Conservation (phyloP, 176 grass and related monocot species). For the Lolium multiflorum region DNA sequence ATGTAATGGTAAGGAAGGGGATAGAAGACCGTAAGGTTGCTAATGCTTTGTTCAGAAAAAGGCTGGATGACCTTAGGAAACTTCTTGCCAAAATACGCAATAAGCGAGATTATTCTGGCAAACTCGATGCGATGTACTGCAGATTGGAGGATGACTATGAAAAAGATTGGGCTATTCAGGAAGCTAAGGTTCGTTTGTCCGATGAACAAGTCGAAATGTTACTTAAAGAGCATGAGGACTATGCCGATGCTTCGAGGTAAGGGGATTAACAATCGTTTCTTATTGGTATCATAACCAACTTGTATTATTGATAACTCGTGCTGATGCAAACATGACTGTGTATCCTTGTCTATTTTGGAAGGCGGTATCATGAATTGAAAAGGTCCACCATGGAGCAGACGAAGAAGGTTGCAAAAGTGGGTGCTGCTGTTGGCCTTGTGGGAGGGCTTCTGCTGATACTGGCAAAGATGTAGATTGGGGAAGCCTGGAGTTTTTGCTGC, state of each 20-base stretch:
- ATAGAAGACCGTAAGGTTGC: no score
- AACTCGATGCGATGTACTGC: no score
- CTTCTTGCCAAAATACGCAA: no score
- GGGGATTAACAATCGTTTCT: neutral
- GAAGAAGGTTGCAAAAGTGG: neutral
- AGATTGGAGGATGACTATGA: no score
- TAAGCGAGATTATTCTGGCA: no score
- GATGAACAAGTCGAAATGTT: neutral
- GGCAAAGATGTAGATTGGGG: conserved; percentile 2
- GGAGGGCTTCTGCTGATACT: conserved; percentile 15
- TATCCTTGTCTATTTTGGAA: neutral
- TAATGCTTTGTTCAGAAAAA: no score
- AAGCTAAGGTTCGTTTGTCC: neutral
- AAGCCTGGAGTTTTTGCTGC: no score
- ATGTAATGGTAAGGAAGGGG: no score
- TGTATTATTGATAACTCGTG: neutral
- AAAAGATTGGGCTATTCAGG: neutral
- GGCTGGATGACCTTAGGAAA: no score
- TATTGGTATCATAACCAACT: conserved; percentile 7
- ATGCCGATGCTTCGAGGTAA: neutral
- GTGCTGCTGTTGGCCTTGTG: conserved; percentile 4
- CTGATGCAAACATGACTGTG: neutral
- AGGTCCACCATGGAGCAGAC: neutral
- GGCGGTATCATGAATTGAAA: neutral
- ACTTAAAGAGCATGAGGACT: neutral